Percentiles rank a stretch among this genome's conserved stretches.
Evolutionary conservation across 169 alveolate genomes (phyloP).

Genomic region (Cryptosporidium bovis): DNA sequence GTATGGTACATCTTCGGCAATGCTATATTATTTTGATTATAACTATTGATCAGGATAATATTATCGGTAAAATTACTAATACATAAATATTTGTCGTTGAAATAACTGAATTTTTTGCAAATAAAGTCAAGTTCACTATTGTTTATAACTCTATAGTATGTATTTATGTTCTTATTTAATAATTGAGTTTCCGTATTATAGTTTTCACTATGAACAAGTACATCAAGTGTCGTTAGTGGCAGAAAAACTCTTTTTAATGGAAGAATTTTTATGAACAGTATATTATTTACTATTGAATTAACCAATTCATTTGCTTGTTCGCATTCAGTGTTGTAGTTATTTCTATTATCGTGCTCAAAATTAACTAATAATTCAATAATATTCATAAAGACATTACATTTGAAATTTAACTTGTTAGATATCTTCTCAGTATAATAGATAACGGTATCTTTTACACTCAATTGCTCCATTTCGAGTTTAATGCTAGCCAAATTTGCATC

Average conservation of each 20-base stretch:
- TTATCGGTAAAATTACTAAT: background rate
- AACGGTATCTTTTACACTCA: background rate
- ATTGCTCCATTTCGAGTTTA: background rate
- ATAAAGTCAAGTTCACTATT: constrained; percentile 14
- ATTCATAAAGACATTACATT: background rate
- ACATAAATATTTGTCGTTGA: background rate
- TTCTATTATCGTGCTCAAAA: background rate
- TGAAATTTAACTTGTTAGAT: constrained; percentile 4
- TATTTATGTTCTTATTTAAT: constrained; percentile 5
- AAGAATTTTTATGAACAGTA: constrained; percentile 12
- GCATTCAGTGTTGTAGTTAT: no score
- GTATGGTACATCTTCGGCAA: constrained; percentile 43
- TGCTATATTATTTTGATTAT: constrained; percentile 7
- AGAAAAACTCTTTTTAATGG: constrained; percentile 7
- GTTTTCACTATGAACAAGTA: background rate
- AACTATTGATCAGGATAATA: background rate
- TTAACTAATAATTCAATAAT: background rate
- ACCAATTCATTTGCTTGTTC: background rate
- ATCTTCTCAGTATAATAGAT: background rate
- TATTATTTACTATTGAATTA: background rate
- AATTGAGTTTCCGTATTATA: background rate
- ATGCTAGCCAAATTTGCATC: background rate
- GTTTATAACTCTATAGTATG: constrained; percentile 3
- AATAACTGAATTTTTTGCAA: background rate
- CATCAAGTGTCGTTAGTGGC: constrained; percentile 17